These are phyloP conservation scores for Endothia cerciana DNA, from an alignment of 2,329 filamentous ascomycete genomes.

Conservation along the genomic window DNA sequence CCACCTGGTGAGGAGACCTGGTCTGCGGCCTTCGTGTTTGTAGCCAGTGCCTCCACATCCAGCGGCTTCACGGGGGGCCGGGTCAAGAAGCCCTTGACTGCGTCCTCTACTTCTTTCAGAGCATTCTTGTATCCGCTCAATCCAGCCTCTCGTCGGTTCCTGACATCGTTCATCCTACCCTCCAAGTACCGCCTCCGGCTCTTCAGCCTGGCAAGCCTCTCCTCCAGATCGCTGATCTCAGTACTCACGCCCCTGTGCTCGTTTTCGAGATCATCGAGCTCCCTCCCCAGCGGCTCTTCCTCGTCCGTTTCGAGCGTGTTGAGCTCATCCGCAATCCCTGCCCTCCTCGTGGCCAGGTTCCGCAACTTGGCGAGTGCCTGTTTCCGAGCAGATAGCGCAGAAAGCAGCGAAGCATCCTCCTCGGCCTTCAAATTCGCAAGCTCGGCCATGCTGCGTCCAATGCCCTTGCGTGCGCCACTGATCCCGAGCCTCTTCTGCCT, in stretches of 20 bases:
- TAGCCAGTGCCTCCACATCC: constrained; percentile 48
- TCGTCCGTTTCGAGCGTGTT: constrained; percentile 57
- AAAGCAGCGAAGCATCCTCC: constrained; percentile 64
- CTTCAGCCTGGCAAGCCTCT: constrained; percentile 64
- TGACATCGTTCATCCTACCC: constrained; percentile 63
- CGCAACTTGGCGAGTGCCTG: constrained; percentile 62
- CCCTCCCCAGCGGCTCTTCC: constrained; percentile 61
- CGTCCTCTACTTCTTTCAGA: constrained; percentile 66
- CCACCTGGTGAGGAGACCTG: constrained; percentile 44
- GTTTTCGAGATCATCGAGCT: constrained; percentile 62
- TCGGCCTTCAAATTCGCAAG: constrained; percentile 69
- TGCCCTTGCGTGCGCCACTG: constrained; percentile 64
- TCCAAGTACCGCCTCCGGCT: constrained; percentile 62
- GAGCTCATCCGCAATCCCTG: constrained; percentile 56
- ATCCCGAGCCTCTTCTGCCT: constrained; percentile 58
- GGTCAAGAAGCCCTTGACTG: constrained; percentile 62
- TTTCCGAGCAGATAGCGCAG: constrained; percentile 60
- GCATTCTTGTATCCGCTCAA: constrained; percentile 72
- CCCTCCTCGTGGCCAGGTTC: constrained; percentile 53
- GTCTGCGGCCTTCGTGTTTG: constrained; percentile 25
- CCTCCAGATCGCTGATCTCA: constrained; percentile 69
- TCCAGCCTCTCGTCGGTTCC: constrained; percentile 70
- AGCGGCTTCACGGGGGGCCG: constrained; percentile 60
- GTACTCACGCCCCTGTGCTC: constrained; percentile 58
- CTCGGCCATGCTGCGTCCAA: constrained; percentile 65